phyloP scores from a whole-genome alignment of 495 filamentous ascomycete genomes.

The Talaromyces adpressus region DNA sequence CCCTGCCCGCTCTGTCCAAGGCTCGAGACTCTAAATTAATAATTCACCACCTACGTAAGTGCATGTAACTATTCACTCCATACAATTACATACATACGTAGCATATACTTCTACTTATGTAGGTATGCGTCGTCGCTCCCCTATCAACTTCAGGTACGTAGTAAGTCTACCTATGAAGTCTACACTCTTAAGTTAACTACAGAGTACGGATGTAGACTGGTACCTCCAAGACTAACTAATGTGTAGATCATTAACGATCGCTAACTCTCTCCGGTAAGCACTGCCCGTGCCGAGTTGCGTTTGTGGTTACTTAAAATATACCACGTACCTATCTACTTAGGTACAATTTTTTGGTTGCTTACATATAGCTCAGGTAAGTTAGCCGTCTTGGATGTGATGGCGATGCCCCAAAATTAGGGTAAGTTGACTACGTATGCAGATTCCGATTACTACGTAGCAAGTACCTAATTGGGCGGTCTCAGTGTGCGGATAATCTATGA shows the following conservation, averaged over 20 bases:
- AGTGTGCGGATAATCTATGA: not conserved
- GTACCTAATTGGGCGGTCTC: not conserved
- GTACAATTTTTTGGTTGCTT: too few relatives aligned
- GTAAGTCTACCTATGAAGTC: too few relatives aligned
- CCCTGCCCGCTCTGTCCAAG: not conserved
- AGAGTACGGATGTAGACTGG: too few relatives aligned
- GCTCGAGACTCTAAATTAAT: not conserved
- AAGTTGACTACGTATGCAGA: not conserved
- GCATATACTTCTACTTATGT: too few relatives aligned
- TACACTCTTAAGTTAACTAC: too few relatives aligned
- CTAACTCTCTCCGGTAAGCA: not conserved
- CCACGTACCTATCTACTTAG: too few relatives aligned
- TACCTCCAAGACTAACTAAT: too few relatives aligned
- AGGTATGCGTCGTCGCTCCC: too few relatives aligned
- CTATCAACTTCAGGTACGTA: too few relatives aligned
- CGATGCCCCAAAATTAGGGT: not conserved
- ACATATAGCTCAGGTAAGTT: too few relatives aligned
- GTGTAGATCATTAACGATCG: not conserved
- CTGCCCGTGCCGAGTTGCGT: not conserved
- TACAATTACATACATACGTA: not conserved
- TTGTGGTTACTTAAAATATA: too few relatives aligned
- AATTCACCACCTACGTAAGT: not conserved
- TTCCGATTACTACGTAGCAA: not conserved
- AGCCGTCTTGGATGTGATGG: not conserved
- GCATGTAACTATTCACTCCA: not conserved